Conservation (phyloP, 768 basidiomycete species). For the Hypholoma fasciculare region DNA sequence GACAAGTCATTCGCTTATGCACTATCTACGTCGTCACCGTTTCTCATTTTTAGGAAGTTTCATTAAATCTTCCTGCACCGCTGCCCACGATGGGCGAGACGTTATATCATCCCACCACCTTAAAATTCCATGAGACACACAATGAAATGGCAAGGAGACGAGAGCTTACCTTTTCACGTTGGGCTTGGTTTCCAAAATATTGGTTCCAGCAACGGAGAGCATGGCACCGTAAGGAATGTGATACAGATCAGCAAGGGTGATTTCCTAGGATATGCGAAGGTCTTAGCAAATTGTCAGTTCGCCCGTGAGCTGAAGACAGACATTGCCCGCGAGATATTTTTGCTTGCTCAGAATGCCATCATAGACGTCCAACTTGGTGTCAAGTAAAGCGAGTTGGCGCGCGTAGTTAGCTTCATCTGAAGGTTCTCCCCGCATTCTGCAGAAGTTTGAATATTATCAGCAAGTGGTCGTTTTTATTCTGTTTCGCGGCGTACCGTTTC, state of each 20-base stretch:
- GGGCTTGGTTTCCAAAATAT: constrained; percentile 37
- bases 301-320: constrained; percentile 21
- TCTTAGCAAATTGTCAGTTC: not conserved
- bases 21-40: too few relatives aligned
- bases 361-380: constrained; percentile 47
- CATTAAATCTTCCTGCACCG: not conserved
- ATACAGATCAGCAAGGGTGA: constrained; percentile 49
- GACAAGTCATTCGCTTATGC: too few relatives aligned
- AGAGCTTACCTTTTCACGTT: constrained; percentile 43
- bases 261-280: constrained; percentile 25
- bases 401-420: constrained; percentile 28
- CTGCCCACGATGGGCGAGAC: not conserved
- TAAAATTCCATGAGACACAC: not conserved
- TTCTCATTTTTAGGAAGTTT: too few relatives aligned
- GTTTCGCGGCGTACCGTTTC: constrained; percentile 36
- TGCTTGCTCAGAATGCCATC: constrained; percentile 54
- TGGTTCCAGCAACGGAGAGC: constrained; percentile 23
- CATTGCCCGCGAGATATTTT: constrained; percentile 56
- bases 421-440: constrained; percentile 11
- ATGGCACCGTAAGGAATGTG: constrained; percentile 43
- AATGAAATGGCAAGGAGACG: not conserved
- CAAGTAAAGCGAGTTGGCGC: constrained; percentile 28
- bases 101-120: not conserved
- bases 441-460: not conserved
- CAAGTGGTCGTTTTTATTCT: too few relatives aligned